phyloP scores from a whole-genome alignment of 2,329 filamentous ascomycete genomes.

The Alternaria arborescens region DNA sequence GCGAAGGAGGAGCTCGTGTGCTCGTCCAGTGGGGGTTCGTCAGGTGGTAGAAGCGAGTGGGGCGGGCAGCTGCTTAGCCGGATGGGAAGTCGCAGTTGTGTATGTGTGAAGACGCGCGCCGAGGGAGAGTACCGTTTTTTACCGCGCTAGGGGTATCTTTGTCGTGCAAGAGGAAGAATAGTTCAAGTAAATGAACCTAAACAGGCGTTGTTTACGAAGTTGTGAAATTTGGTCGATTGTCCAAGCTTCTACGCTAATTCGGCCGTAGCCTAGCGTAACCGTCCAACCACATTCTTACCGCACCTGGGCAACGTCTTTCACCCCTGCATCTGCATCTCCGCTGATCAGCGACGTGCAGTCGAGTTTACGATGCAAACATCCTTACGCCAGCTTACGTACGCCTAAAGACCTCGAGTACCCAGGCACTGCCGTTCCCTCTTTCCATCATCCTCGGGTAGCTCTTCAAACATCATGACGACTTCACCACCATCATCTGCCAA shows the following conservation, averaged over 20 bases:
- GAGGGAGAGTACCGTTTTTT: neutral
- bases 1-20: constrained; percentile 38
- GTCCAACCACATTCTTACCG: constrained; percentile 21
- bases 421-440: neutral
- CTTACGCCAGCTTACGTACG: constrained; percentile 4
- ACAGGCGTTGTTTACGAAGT: constrained; percentile 38
- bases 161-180: constrained; percentile 24
- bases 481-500: neutral
- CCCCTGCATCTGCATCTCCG: constrained; percentile 19
- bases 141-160: neutral
- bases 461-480: neutral
- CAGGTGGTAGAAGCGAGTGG: constrained; percentile 28
- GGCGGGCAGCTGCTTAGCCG: constrained; percentile 19
- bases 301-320: constrained; percentile 12
- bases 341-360: constrained; percentile 15
- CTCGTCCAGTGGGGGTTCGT: constrained; percentile 35
- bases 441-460: neutral
- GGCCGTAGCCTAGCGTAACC: constrained; percentile 19
- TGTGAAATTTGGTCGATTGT: constrained; percentile 33
- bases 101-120: constrained; percentile 9
- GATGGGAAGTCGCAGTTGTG: constrained; percentile 1
- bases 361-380: neutral
- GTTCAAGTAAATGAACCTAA: constrained; percentile 27
- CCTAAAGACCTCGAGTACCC: neutral
- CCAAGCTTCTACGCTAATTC: constrained; percentile 22